These are phyloP conservation scores for Silene uniflora DNA, from an alignment of 148 eudicot genomes.

Conservation along the genomic window DNA sequence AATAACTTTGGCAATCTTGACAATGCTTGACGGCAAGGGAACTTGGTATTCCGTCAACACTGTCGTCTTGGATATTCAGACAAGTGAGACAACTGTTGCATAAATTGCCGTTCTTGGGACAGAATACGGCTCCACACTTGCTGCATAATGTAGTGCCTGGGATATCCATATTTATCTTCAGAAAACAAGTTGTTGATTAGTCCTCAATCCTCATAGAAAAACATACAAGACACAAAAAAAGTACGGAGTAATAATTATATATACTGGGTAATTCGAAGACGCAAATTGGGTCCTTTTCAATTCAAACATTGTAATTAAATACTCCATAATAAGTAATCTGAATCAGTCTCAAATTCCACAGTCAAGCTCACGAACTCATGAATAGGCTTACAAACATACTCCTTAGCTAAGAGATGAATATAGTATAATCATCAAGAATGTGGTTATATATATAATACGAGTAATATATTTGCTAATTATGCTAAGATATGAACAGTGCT, in stretches of 20 bases:
- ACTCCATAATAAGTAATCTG: too few relatives aligned
- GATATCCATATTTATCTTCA: neutral
- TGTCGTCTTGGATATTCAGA: neutral
- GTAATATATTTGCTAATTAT: too few relatives aligned
- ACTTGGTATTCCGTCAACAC: neutral
- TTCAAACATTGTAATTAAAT: too few relatives aligned
- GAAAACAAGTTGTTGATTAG: neutral
- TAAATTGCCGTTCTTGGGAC: neutral
- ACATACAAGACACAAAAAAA: neutral
- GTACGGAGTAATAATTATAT: neutral
- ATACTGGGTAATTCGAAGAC: neutral
- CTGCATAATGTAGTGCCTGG: neutral
- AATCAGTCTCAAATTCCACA: neutral
- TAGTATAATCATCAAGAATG: too few relatives aligned
- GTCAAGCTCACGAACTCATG: neutral
- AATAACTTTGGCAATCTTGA: constrained; percentile 8
- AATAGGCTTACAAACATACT: neutral
- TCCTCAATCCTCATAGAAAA: neutral
- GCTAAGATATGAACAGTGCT: too few relatives aligned
- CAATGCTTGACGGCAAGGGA: neutral
- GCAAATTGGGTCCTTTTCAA: too few relatives aligned
- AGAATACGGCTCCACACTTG: neutral
- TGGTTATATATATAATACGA: too few relatives aligned
- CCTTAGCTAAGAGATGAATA: neutral
- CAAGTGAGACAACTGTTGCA: constrained; percentile 2